Evolutionary conservation across 495 filamentous ascomycete genomes (phyloP), one percentile per base, ranked within the genome.

Genomic region (Umbilicaria muhlenbergii): DNA sequence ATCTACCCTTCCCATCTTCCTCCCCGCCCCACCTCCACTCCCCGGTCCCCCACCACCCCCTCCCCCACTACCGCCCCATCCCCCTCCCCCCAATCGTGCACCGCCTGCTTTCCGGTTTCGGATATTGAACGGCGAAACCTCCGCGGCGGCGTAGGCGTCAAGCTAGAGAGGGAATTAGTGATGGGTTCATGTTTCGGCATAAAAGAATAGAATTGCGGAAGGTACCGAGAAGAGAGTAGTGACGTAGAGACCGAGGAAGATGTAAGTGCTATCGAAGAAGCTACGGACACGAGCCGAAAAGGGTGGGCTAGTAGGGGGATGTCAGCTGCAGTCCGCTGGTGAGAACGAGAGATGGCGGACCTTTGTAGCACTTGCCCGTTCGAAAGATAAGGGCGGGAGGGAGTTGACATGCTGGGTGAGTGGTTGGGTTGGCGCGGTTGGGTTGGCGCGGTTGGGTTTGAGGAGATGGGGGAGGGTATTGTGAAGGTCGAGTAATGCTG

Each of bases 111-210:
- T 32, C 16, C 54, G 54, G 14, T 45, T 39, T 28, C 16, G 34
- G 3, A 39, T 39, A 19, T 44, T 57, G 41, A 47, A 58, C 3
- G 49, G 43, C 2, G 51, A 54, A 15, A 38, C 34, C 28, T 51
- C 48, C 7, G 55, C 55, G 16, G 55, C 54, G 17, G 55, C 46
- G 33, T 54, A 57, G 34, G 55, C 45, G 41, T 58, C 54, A n/a
- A 58, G 45, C 48, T 58, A 39, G 46, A 39, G 14, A 3, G 12
- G 13, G 10, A 34, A 31, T 21, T 16, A 28, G 28, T 28, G 24
- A 28, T 10, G 6, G 6, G 21, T 6, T 24, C 21, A 0, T 24
- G 6, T 24, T n/a, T n/a, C n/a, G 21, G 21, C 21, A 3, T 24
- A 6, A 28, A 6, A 6, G 1, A 28, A 6, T 6, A 28, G 24